Percentiles rank a stretch among this genome's conserved stretches.
Evolutionary conservation across 345 rosid species (phyloP).

Genomic region (Durio zibethinus): DNA sequence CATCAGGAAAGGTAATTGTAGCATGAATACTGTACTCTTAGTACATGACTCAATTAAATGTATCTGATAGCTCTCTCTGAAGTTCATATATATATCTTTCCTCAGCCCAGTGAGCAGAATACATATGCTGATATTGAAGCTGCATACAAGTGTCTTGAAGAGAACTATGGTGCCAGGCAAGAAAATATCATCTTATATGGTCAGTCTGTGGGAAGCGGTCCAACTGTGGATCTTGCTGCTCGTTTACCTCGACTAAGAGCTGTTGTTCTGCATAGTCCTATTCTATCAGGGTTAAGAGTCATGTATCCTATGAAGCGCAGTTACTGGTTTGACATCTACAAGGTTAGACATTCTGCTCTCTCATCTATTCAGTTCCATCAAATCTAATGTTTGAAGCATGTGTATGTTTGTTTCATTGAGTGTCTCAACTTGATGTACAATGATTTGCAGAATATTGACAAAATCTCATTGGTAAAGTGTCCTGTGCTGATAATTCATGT

Average conservation of each 20-base stretch:
- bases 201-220: slow-evolving; percentile 95
- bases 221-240: slow-evolving; percentile 78
- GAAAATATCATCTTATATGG: slow-evolving; percentile 89
- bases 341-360: slow-evolving; percentile 43
- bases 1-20: slow-evolving; percentile 80
- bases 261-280: slow-evolving; percentile 89
- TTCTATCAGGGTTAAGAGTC: slow-evolving; percentile 89
- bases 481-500: slow-evolving; percentile 91
- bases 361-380: background rate
- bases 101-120: slow-evolving; percentile 88
- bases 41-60: slow-evolving; percentile 5
- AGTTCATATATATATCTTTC: slow-evolving; percentile 4
- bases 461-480: slow-evolving; percentile 78
- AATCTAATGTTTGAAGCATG: slow-evolving; percentile 3
- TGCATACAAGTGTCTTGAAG: slow-evolving; percentile 87
- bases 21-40: slow-evolving; percentile 9
- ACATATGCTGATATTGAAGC: slow-evolving; percentile 95
- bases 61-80: slow-evolving; percentile 2
- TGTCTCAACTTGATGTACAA: background rate
- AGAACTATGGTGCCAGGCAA: slow-evolving; percentile 73
- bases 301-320: slow-evolving; percentile 93
- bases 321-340: slow-evolving; percentile 93
- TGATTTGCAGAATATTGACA: slow-evolving; percentile 75
- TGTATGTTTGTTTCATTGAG: background rate
- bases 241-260: slow-evolving; percentile 76